phyloP scores from a whole-genome alignment of 2,329 filamentous ascomycete species.

The Colletotrichum agaves region DNA sequence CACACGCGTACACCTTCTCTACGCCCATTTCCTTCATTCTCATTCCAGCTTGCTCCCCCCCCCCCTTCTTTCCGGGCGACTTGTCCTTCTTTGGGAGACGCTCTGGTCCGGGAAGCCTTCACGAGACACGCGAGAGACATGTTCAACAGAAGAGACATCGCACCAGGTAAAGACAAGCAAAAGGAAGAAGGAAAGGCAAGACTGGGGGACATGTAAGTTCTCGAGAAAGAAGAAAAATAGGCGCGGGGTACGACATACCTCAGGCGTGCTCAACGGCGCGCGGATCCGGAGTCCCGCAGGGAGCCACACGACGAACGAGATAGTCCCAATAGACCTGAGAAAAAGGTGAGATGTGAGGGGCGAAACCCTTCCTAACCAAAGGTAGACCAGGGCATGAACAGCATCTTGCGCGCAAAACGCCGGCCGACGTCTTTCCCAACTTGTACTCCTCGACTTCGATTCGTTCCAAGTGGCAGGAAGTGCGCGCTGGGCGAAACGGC shows the following conservation, averaged over 20 bases:
- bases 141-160: constrained; percentile 7
- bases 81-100: background rate
- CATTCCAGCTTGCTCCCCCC: background rate
- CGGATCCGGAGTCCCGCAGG: constrained; percentile 15
- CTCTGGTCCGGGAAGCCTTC: background rate
- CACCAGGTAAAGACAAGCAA: constrained; percentile 2
- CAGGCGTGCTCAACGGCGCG: constrained; percentile 24
- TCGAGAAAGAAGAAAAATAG: background rate
- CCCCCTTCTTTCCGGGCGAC: background rate
- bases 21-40: background rate
- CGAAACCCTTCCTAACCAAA: background rate
- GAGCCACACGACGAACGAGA: background rate
- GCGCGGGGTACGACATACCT: constrained; percentile 6
- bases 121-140: constrained; percentile 16
- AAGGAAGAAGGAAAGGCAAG: constrained; percentile 14
- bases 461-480: constrained; percentile 12
- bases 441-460: background rate
- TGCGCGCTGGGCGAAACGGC: constrained; percentile 13
- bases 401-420: background rate
- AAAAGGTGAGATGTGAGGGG: constrained; percentile 17
- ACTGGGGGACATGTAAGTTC: constrained; percentile 9
- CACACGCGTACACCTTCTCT: background rate
- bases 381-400: background rate
- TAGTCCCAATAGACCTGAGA: background rate
- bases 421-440: background rate